Conservation (phyloP, 2,329 filamentous ascomycete species). For the Graphiopsis chlorocephala region DNA sequence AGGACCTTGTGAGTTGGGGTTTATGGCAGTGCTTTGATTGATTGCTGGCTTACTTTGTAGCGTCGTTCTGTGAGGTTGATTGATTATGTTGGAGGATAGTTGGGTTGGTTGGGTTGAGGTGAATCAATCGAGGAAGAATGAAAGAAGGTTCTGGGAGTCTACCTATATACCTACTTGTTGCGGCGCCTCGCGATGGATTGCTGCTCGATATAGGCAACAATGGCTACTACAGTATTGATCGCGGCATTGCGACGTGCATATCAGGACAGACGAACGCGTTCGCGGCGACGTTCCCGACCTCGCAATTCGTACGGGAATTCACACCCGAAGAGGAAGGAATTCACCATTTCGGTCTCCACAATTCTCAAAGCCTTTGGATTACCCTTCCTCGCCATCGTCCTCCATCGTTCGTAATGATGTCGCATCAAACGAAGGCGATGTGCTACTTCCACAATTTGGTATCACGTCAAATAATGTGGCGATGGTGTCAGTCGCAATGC, state of each 20-base stretch:
- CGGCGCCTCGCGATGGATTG: neutral
- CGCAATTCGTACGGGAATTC: neutral
- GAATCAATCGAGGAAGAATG: neutral
- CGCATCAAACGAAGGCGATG: neutral
- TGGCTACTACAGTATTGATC: neutral
- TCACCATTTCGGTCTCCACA: neutral
- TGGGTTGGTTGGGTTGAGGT: neutral
- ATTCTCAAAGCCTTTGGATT: no score
- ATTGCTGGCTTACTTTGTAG: neutral
- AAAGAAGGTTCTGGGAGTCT: neutral
- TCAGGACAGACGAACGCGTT: constrained; percentile 3
- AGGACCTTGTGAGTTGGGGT: no score
- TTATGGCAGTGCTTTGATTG: no score
- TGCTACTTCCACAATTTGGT: neutral
- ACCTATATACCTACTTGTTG: neutral
- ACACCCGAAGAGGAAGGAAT: neutral
- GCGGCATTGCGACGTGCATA: neutral
- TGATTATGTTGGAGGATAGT: neutral
- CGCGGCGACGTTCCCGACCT: neutral
- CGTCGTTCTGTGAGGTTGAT: neutral
- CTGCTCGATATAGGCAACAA: neutral
- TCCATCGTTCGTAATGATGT: neutral
- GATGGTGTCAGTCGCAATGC: neutral
- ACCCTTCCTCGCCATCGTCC: neutral
- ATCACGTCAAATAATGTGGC: neutral